These are phyloP conservation scores for Pyrrhoderma lamaoense DNA, from an alignment of 1,284 basidiomycete genomes.

Conservation along the genomic window DNA sequence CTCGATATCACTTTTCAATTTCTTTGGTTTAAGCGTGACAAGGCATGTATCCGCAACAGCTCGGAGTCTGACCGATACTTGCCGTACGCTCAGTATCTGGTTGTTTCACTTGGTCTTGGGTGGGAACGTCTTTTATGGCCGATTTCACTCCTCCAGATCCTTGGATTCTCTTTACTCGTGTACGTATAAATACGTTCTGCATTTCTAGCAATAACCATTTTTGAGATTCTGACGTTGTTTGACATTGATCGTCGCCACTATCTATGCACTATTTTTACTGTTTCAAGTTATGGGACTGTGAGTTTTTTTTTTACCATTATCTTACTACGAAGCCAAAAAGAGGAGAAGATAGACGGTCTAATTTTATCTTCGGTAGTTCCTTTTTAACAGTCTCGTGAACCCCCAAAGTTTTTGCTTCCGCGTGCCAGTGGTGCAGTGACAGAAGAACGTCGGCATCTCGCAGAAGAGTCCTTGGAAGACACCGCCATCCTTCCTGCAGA, in stretches of 20 bases:
- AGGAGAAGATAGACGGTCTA: no score
- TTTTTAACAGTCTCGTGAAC: constrained; percentile 70
- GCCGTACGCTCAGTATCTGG: constrained; percentile 92
- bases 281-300: constrained; percentile 25
- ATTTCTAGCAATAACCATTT: background rate
- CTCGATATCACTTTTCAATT: constrained; percentile 93
- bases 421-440: constrained; percentile 32
- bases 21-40: constrained; percentile 90
- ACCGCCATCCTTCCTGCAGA: constrained; percentile 69
- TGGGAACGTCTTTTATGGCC: constrained; percentile 90
- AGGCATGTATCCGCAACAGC: constrained; percentile 85
- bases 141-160: constrained; percentile 78
- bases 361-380: constrained; percentile 41
- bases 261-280: constrained; percentile 1
- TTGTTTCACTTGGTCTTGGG: constrained; percentile 78
- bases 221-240: constrained; percentile 25
- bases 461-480: constrained; percentile 50
- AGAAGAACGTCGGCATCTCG: constrained; percentile 39
- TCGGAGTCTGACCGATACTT: constrained; percentile 89
- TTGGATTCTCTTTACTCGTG: constrained; percentile 88
- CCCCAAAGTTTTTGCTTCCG: constrained; percentile 50
- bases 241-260: background rate
- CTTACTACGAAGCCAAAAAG: no score
- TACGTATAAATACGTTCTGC: constrained; percentile 39
- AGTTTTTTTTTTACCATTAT: constrained; percentile 16